These are phyloP conservation scores for Kurtzmaniella natalensis DNA, from an alignment of 1,139 yeast genomes.

Conservation along the genomic window DNA sequence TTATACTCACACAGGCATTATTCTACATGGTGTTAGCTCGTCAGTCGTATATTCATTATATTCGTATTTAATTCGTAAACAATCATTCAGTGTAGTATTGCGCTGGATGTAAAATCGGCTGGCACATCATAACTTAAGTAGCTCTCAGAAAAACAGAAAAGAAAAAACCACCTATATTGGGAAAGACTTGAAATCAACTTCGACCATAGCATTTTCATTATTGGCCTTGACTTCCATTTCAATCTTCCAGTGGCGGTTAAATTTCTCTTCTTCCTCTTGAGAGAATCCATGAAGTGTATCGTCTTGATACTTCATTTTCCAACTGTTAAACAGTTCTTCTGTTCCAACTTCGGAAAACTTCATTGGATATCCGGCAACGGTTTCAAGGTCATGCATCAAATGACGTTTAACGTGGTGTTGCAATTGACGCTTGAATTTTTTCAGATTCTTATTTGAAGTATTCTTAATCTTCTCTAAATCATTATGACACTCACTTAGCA, in stretches of 20 bases:
- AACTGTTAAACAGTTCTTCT: constrained; percentile 40
- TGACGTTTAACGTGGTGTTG: constrained; percentile 75
- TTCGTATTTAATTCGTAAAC: no score
- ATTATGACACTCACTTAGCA: constrained; percentile 61
- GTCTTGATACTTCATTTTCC: constrained; percentile 55
- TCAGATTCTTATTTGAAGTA: constrained; percentile 65
- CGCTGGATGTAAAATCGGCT: no score
- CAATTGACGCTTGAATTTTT: constrained; percentile 68
- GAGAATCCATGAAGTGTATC: constrained; percentile 50
- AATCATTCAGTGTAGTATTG: no score
- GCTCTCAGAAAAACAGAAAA: no score
- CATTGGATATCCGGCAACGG: constrained; percentile 55
- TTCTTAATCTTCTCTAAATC: constrained; percentile 72
- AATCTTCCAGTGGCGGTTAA: constrained; percentile 53
- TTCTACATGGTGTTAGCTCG: no score
- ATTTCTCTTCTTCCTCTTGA: constrained; percentile 40
- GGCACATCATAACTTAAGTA: no score
- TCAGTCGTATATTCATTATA: no score
- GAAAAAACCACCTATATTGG: no score
- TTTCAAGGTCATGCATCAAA: constrained; percentile 60
- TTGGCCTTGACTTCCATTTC: constrained; percentile 55
- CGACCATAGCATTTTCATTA: constrained; percentile 57
- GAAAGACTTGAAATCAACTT: constrained; percentile 44
- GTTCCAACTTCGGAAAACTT: constrained; percentile 49
- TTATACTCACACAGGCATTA: no score